These are phyloP conservation scores for Alliaria petiolata DNA, from an alignment of 345 rosid species.

Conservation along the genomic window DNA sequence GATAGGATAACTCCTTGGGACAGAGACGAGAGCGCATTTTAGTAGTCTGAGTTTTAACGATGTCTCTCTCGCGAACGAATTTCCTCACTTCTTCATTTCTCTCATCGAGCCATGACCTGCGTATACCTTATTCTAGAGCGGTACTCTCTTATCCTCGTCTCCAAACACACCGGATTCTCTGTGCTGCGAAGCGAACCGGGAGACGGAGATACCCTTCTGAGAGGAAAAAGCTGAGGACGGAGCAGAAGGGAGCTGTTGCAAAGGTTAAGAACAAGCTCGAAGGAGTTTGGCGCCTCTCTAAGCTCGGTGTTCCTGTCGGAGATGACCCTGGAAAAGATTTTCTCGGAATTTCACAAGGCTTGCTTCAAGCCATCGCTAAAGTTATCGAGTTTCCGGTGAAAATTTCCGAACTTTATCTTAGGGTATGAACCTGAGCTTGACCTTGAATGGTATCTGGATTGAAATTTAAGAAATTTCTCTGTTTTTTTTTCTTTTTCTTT, in stretches of 20 bases:
- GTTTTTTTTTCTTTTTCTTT: background rate
- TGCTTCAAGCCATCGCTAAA: slow-evolving; percentile 79
- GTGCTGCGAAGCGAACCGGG: slow-evolving; percentile 77
- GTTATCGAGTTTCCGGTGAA: slow-evolving; percentile 60
- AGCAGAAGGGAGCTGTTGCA: slow-evolving; percentile 48
- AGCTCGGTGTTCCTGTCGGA: slow-evolving; percentile 64
- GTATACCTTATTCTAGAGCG: slow-evolving; percentile 6
- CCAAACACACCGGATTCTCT: slow-evolving; percentile 32
- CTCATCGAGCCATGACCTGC: slow-evolving; percentile 17
- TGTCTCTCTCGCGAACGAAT: slow-evolving; percentile 33
- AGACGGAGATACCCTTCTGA: slow-evolving; percentile 90
- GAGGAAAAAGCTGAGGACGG: slow-evolving; percentile 72
- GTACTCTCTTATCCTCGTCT: slow-evolving; percentile 18
- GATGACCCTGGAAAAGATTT: slow-evolving; percentile 89
- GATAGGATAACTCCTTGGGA: slow-evolving; percentile 21
- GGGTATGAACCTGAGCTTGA: background rate
- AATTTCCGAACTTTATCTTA: slow-evolving; percentile 1
- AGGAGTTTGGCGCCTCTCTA: slow-evolving; percentile 84
- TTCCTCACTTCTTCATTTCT: slow-evolving; percentile 22
- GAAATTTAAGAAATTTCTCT: background rate
- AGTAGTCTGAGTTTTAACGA: background rate
- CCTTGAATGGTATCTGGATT: background rate
- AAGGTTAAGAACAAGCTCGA: slow-evolving; percentile 60
- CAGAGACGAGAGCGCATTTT: background rate
- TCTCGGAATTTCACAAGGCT: slow-evolving; percentile 53